Base-by-base conservation (phyloP, 1,284 basidiomycete genomes). In the Fomitopsis schrenkii region DNA sequence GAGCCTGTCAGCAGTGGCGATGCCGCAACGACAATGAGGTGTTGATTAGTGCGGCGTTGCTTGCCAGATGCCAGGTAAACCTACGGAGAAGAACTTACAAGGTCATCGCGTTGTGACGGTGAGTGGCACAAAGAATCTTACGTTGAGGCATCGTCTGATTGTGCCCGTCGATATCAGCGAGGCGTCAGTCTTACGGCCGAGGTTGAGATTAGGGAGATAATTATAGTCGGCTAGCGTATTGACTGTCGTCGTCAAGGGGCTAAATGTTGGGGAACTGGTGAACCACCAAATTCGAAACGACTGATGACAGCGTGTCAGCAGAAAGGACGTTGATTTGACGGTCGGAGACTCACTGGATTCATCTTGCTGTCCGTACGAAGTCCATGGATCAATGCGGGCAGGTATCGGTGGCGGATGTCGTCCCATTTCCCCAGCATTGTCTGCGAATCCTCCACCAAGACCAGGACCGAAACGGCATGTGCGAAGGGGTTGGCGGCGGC, bases 391-490 rank as follows among this genome's bases (percentile, higher is more conserved):
- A 87, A 72, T n/a, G 73, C 75, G 15, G 76, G 77, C 35, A 89
- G 75, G 70, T 83, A 84, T 36, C 75, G 78, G 72, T 82, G 78
- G 66, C 80, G 76, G 42, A 88, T 77, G 71, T 84, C 79, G 66
- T 77, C 69, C 86, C 87, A 88, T 45, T 79, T 75, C 19, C 67
- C 50, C 30, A 75, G 68, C 77, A 87, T 83, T 5, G 72, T 70
- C 36, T 72, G 72, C 0, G 86, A 87, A 66, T 87, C 86, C 73
- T 89, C 87, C 67, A 89, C 78, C 63, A 89, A 77, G 64, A 89
- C 72, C 55, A 87, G 77, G 54, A 79, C 77, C 40, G 79, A 77
- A 55, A 82, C 74, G 5, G 79, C 76, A 63, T 80, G 79, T 40
- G 76, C 74, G 15, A 75, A 71, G 38, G 73, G 70, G 30, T 74